Conservation (phyloP, 2,329 filamentous ascomycete genomes). For the Monosporascus sp. region DNA sequence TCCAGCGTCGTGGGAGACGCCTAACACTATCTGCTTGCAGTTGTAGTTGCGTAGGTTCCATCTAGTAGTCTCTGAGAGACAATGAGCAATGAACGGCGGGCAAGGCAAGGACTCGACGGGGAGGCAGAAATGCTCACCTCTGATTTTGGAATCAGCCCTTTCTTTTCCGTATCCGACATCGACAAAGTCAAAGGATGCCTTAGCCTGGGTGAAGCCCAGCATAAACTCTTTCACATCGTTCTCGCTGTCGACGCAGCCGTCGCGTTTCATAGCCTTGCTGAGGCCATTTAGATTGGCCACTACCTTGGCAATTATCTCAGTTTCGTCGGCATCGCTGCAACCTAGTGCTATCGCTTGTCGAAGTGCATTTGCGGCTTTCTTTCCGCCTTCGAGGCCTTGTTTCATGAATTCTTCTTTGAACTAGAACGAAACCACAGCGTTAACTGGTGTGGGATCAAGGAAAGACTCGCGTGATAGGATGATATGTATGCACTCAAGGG, state of each 20-base stretch:
- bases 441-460: not conserved
- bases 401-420: constrained; percentile 51
- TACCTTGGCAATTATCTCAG: constrained; percentile 52
- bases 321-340: constrained; percentile 38
- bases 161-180: constrained; percentile 57
- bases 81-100: constrained; percentile 4
- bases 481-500: constrained; percentile 9
- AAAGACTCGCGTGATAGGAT: constrained; percentile 3
- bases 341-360: constrained; percentile 41
- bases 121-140: constrained; percentile 35
- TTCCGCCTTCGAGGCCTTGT: constrained; percentile 51
- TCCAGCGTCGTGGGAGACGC: constrained; percentile 55
- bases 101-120: not conserved
- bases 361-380: constrained; percentile 44
- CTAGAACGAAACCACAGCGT: constrained; percentile 27
- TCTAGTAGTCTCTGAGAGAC: constrained; percentile 38
- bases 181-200: constrained; percentile 57
- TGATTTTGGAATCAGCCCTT: constrained; percentile 54
- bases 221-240: constrained; percentile 51
- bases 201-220: constrained; percentile 53
- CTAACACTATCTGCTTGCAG: constrained; percentile 57
- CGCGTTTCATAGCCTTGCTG: constrained; percentile 41
- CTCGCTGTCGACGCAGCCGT: constrained; percentile 39
- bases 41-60: constrained; percentile 57
- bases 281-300: constrained; percentile 50